Evolutionary conservation across 495 filamentous ascomycete genomes (phyloP).

Genomic region (Xylaria nigripes): DNA sequence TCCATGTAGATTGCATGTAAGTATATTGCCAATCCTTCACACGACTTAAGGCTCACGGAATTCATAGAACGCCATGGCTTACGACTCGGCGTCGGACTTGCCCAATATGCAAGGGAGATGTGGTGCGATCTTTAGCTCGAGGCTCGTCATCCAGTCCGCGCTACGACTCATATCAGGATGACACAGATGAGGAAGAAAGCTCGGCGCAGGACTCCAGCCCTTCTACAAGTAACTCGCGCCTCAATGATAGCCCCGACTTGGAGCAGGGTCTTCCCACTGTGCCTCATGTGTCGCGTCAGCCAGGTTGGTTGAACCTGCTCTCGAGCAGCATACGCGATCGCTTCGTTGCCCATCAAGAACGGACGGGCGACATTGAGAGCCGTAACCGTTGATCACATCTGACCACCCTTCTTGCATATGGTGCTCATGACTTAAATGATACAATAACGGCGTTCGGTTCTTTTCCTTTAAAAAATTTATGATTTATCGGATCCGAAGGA

Average conservation of each 20-base stretch:
- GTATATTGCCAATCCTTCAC: slow-evolving; percentile 29
- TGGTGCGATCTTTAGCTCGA: slow-evolving; percentile 56
- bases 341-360: slow-evolving; percentile 7
- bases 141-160: slow-evolving; percentile 37
- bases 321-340: slow-evolving; percentile 16
- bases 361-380: slow-evolving; percentile 4
- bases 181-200: slow-evolving; percentile 36
- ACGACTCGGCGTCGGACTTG: slow-evolving; percentile 91
- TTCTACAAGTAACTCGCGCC: slow-evolving; percentile 15
- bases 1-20: slow-evolving; percentile 98
- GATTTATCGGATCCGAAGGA: neutral
- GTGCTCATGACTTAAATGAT: slow-evolving; percentile 10
- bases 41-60: slow-evolving; percentile 15
- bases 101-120: slow-evolving; percentile 96
- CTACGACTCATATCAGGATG: slow-evolving; percentile 44
- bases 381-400: slow-evolving; percentile 6
- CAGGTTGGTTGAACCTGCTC: slow-evolving; percentile 18
- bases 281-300: slow-evolving; percentile 13
- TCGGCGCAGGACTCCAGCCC: slow-evolving; percentile 13
- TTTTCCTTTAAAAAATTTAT: neutral
- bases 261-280: slow-evolving; percentile 21
- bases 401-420: slow-evolving; percentile 5
- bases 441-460: slow-evolving; percentile 4
- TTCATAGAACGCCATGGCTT: slow-evolving; percentile 85
- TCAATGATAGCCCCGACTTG: slow-evolving; percentile 18